These are phyloP conservation scores for Kodamaea sp. DNA, from an alignment of 1,139 yeast species.

Conservation along the genomic window DNA sequence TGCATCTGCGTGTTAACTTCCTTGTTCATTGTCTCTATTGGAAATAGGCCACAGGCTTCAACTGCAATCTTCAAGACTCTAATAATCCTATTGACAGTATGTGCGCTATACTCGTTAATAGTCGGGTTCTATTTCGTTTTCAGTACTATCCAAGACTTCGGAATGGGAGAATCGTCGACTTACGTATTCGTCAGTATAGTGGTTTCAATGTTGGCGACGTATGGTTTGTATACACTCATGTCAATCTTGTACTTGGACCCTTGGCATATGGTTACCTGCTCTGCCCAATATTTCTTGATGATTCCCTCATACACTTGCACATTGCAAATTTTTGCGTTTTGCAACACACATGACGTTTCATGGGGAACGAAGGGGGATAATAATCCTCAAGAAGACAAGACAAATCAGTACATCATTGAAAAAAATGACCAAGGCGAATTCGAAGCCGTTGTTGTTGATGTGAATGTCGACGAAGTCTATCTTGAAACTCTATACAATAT, in stretches of 20 bases:
- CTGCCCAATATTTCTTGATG: conserved; percentile 80
- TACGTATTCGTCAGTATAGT: conserved; percentile 73
- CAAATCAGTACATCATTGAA: conserved; percentile 47
- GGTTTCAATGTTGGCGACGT: conserved; percentile 85
- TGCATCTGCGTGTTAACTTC: conserved; percentile 80
- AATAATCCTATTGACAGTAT: conserved; percentile 69
- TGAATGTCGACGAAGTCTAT: conserved; percentile 86
- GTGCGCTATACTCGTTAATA: conserved; percentile 78
- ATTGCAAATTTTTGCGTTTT: conserved; percentile 88
- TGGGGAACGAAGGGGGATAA: conserved; percentile 98
- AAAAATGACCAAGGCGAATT: conserved; percentile 62
- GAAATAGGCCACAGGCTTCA: conserved; percentile 92
- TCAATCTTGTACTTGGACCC: conserved; percentile 86
- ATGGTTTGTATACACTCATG: conserved; percentile 80
- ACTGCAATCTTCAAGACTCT: conserved; percentile 68
- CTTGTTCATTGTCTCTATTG: conserved; percentile 87
- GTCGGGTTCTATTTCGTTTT: conserved; percentile 83
- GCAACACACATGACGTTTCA: conserved; percentile 94
- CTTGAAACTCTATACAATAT: conserved; percentile 75
- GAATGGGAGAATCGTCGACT: conserved; percentile 42
- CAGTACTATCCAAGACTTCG: conserved; percentile 47
- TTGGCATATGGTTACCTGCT: conserved; percentile 89
- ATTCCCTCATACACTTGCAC: conserved; percentile 92
- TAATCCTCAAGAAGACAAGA: conserved; percentile 56
- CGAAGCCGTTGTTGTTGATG: conserved; percentile 87